phyloP scores from a whole-genome alignment of 495 filamentous ascomycete species.

The Annulohypoxylon nitens region DNA sequence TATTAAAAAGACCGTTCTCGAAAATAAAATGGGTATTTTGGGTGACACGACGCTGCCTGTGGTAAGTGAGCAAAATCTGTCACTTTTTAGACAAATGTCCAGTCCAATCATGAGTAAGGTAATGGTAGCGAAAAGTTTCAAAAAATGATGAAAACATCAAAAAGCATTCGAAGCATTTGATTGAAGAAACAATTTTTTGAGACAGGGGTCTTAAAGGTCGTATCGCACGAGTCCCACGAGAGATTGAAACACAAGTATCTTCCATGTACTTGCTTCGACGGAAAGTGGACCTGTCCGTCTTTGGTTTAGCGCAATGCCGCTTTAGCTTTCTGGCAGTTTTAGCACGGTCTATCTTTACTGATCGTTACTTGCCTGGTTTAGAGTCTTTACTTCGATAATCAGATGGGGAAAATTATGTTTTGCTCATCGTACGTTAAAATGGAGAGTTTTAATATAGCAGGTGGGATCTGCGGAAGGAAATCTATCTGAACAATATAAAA shows the following conservation, averaged over 20 bases:
- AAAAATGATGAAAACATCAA: constrained; percentile 28
- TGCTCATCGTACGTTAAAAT: constrained; percentile 37
- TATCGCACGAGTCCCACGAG: constrained; percentile 32
- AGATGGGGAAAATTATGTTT: constrained; percentile 20
- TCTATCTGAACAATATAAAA: neutral
- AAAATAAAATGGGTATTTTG: constrained; percentile 15
- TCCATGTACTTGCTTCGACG: constrained; percentile 15
- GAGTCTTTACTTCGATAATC: constrained; percentile 4
- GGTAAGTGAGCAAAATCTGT: constrained; percentile 12
- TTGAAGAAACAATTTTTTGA: constrained; percentile 32
- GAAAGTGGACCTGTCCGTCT: constrained; percentile 14
- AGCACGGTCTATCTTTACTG: constrained; percentile 15
- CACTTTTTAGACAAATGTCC: constrained; percentile 2
- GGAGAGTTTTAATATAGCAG: constrained; percentile 29
- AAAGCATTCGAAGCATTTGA: constrained; percentile 8
- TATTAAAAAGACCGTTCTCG: constrained; percentile 34
- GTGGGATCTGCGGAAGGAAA: constrained; percentile 36
- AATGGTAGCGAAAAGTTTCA: constrained; percentile 19
- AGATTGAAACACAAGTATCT: constrained; percentile 28
- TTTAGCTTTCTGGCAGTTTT: constrained; percentile 24
- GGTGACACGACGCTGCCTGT: constrained; percentile 25
- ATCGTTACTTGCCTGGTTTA: constrained; percentile 23
- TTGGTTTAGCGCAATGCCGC: constrained; percentile 39
- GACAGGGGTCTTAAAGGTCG: constrained; percentile 28
- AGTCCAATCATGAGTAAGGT: constrained; percentile 23